Percentiles rank a stretch among this genome's conserved stretches.
Conservation (phyloP, 2,329 filamentous ascomycete genomes). For the Aschersonia sp. region DNA sequence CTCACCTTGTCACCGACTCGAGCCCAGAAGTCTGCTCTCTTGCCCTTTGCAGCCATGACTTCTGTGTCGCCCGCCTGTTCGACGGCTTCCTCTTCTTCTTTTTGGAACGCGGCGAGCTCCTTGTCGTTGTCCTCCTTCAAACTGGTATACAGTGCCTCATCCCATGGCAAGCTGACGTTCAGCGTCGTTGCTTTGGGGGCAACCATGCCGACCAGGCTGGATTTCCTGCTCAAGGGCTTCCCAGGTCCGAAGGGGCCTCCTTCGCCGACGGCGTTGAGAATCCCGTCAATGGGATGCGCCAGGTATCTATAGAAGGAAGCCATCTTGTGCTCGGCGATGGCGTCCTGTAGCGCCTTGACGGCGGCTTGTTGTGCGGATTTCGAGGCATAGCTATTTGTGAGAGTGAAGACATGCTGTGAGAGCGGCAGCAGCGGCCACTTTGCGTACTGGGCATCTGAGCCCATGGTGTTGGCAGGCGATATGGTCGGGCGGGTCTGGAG, state of each 20-base stretch:
- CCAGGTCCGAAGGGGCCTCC: constrained; percentile 30
- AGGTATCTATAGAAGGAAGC: constrained; percentile 76
- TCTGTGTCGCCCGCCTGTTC: constrained; percentile 96
- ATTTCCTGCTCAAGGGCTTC: constrained; percentile 52
- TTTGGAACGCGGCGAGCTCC: constrained; percentile 63
- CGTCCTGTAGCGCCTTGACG: constrained; percentile 63
- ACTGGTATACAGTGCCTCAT: constrained; percentile 72
- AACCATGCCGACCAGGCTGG: constrained; percentile 59
- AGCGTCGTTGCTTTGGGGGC: constrained; percentile 52
- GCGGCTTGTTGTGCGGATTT: constrained; percentile 53
- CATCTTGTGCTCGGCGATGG: constrained; percentile 74
- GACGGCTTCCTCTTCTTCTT: constrained; percentile 83
- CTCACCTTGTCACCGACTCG: constrained; percentile 85
- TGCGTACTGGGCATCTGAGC: constrained; percentile 71
- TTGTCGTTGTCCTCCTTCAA: constrained; percentile 64
- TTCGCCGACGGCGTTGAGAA: constrained; percentile 66
- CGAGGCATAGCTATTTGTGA: constrained; percentile 65
- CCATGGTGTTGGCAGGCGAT: constrained; percentile 37
- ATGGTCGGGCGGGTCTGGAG: not conserved
- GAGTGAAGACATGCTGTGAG: constrained; percentile 72
- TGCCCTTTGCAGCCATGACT: constrained; percentile 80
- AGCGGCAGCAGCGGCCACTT: constrained; percentile 73
- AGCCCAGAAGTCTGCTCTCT: constrained; percentile 92
- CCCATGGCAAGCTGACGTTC: constrained; percentile 68
- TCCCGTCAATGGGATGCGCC: constrained; percentile 67